phyloP scores from a whole-genome alignment of 108 stramenopile species.

The Halocafeteria seosinensis region DNA sequence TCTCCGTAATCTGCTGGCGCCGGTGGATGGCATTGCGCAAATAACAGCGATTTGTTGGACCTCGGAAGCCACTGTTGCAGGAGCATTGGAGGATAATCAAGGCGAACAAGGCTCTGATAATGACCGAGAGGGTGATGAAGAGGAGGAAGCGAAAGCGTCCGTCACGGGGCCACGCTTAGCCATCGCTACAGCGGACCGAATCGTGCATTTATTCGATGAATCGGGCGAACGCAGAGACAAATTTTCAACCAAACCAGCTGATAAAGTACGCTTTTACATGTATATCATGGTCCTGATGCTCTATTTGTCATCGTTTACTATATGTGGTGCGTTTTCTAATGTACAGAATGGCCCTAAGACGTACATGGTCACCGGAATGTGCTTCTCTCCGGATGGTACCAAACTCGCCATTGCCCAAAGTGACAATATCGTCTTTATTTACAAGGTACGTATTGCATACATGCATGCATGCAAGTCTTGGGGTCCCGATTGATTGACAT shows the following conservation, averaged over 20 bases:
- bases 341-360: conserved; percentile 21
- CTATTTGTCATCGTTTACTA: not conserved
- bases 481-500: too few relatives aligned
- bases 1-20: conserved; percentile 11
- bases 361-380: conserved; percentile 37
- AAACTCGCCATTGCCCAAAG: conserved; percentile 46
- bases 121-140: too few relatives aligned
- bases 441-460: conserved; percentile 43
- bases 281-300: not conserved
- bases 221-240: conserved; percentile 39
- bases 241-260: conserved; percentile 49
- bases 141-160: too few relatives aligned
- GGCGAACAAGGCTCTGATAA: too few relatives aligned
- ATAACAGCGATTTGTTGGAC: too few relatives aligned
- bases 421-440: conserved; percentile 52
- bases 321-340: not conserved
- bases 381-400: conserved; percentile 35
- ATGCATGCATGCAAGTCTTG: too few relatives aligned
- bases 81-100: too few relatives aligned
- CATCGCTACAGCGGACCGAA: conserved; percentile 41
- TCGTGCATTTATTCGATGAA: conserved; percentile 45
- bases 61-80: too few relatives aligned
- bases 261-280: conserved; percentile 12
- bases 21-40: conserved; percentile 13
- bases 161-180: too few relatives aligned